Evolutionary conservation across 371 early-diverging fungal genomes (phyloP).

Genomic region (Polyrhizophydium stewartii): DNA sequence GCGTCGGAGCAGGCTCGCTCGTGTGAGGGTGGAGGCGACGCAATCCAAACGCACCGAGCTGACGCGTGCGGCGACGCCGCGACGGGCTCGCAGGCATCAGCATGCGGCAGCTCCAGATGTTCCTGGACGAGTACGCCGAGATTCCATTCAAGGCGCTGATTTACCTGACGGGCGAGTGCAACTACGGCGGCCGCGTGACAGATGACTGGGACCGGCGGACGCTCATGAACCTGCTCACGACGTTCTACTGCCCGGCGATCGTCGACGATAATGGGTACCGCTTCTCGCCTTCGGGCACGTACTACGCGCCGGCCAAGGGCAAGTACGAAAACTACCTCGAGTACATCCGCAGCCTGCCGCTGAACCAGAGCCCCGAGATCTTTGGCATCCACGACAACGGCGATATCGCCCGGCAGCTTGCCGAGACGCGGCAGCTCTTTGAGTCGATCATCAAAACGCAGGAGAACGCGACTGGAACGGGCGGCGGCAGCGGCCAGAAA

Average conservation of each 20-base stretch:
- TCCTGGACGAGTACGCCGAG: slow-evolving; percentile 50
- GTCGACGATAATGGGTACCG: slow-evolving; percentile 42
- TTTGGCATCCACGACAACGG: slow-evolving; percentile 62
- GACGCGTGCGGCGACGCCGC: too few species aligned
- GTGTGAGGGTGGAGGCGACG: not conserved
- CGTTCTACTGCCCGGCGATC: slow-evolving; percentile 41
- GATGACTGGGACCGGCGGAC: slow-evolving; percentile 59
- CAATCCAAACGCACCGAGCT: not conserved
- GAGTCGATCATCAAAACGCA: slow-evolving; percentile 52
- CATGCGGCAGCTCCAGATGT: slow-evolving; percentile 55
- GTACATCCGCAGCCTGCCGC: slow-evolving; percentile 44
- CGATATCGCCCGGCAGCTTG: slow-evolving; percentile 54
- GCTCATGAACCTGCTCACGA: slow-evolving; percentile 43
- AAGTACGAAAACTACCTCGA: slow-evolving; percentile 44
- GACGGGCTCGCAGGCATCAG: slow-evolving; percentile 41
- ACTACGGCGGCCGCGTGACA: slow-evolving; percentile 63
- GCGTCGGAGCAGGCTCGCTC: not conserved
- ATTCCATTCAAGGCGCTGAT: slow-evolving; percentile 53
- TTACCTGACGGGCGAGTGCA: slow-evolving; percentile 60
- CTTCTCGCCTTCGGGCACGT: slow-evolving; percentile 48
- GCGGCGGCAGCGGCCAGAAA: slow-evolving; percentile 33
- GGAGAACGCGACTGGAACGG: slow-evolving; percentile 26
- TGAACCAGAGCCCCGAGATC: slow-evolving; percentile 52
- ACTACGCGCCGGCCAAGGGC: slow-evolving; percentile 44
- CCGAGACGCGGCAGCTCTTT: slow-evolving; percentile 47